These are phyloP conservation scores for Pterocarpus macrocarpus DNA, from an alignment of 306 rosid genomes.

Conservation along the genomic window DNA sequence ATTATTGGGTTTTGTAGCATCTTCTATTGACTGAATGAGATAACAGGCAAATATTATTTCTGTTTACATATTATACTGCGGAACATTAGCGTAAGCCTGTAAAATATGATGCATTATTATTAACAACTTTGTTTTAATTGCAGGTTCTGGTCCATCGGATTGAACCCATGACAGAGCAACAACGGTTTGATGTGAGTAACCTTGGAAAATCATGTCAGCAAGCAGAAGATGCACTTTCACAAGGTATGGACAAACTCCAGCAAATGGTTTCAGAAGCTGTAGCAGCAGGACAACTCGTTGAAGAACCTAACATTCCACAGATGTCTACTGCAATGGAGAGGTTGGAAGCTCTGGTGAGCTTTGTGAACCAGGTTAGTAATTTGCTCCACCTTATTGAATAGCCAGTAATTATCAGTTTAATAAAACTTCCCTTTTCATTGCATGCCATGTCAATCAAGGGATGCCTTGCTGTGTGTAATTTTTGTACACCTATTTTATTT, in stretches of 20 bases:
- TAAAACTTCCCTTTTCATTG: not conserved
- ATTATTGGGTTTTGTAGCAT: no score
- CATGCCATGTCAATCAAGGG: not conserved
- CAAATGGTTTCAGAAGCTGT: slow-evolving; percentile 65
- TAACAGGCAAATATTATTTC: no score
- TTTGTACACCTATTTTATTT: not conserved
- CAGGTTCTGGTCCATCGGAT: slow-evolving; percentile 84
- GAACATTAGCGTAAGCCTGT: not conserved
- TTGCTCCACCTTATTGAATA: slow-evolving; percentile 13
- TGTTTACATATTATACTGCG: not conserved
- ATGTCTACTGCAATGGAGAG: slow-evolving; percentile 79
- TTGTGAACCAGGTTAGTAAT: slow-evolving; percentile 76
- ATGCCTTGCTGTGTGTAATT: not conserved
- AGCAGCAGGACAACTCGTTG: slow-evolving; percentile 63
- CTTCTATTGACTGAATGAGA: no score
- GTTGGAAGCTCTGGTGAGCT: slow-evolving; percentile 74
- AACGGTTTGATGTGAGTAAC: slow-evolving; percentile 57
- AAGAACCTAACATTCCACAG: slow-evolving; percentile 61
- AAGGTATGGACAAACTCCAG: slow-evolving; percentile 90
- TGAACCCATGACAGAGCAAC: slow-evolving; percentile 74
- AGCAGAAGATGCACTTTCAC: slow-evolving; percentile 94
- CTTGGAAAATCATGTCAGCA: slow-evolving; percentile 86
- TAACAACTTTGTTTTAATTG: slow-evolving; percentile 34
- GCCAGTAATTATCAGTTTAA: not conserved
- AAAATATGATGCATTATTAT: slow-evolving; percentile 4